Percentiles rank a stretch among this genome's conserved stretches.
Conservation (phyloP, 2,329 filamentous ascomycete genomes). For the Ceratocystis cacaofunesta region DNA sequence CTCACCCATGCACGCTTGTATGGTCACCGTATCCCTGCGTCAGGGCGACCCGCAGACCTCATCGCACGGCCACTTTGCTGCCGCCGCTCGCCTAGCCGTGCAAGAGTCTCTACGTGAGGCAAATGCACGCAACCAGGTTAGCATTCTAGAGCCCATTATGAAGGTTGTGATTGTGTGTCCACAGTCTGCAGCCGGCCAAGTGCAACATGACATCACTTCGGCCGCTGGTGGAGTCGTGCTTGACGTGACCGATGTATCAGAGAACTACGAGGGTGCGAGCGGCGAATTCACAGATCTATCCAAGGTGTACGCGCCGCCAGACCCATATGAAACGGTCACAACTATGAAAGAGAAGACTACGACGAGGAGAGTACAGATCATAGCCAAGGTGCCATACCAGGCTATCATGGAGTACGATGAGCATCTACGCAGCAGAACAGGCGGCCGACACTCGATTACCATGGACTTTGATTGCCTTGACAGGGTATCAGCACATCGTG, state of each 20-base stretch:
- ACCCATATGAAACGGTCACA: constrained; percentile 55
- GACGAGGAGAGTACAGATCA: constrained; percentile 47
- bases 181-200: constrained; percentile 62
- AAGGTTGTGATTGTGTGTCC: constrained; percentile 73
- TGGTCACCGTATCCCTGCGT: constrained; percentile 51
- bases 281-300: constrained; percentile 46
- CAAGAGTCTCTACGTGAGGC: constrained; percentile 52
- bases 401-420: constrained; percentile 95
- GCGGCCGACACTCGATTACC: constrained; percentile 52
- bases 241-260: constrained; percentile 45
- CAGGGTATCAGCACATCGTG: constrained; percentile 37
- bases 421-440: constrained; percentile 75
- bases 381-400: constrained; percentile 78
- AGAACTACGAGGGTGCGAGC: constrained; percentile 12
- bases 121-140: constrained; percentile 36
- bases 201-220: constrained; percentile 68
- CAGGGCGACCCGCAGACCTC: constrained; percentile 43
- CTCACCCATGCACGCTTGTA: constrained; percentile 65
- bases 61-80: constrained; percentile 51
- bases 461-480: constrained; percentile 46
- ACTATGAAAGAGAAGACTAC: constrained; percentile 40
- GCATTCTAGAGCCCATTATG: constrained; percentile 89
- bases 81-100: constrained; percentile 47
- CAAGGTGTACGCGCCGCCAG: constrained; percentile 73
- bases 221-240: constrained; percentile 59